Evolutionary conservation across 495 filamentous ascomycete genomes (phyloP).

Genomic region (Massariosphaeria phaeospora): DNA sequence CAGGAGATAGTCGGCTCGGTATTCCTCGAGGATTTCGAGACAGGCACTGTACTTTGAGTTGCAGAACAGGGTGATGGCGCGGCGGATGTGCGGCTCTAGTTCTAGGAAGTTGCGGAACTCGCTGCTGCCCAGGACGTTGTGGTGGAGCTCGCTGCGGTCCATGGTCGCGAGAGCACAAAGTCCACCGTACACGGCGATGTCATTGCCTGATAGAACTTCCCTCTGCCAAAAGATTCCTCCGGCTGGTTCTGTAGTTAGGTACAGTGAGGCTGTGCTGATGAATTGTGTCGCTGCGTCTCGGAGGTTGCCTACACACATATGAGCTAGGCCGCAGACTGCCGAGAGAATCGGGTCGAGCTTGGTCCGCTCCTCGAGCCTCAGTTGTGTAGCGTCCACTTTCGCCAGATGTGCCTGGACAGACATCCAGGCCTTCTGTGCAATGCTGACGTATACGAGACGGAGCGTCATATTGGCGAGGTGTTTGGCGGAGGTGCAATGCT

Average conservation of each 20-base stretch:
- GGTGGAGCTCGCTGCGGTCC: slow-evolving; percentile 70
- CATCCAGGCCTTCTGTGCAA: slow-evolving; percentile 65
- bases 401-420: slow-evolving; percentile 61
- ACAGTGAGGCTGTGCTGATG: slow-evolving; percentile 52
- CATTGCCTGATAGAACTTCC: slow-evolving; percentile 73
- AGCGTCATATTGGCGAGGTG: slow-evolving; percentile 69
- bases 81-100: slow-evolving; percentile 87
- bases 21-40: slow-evolving; percentile 72
- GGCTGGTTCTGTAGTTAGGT: slow-evolving; percentile 42
- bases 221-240: slow-evolving; percentile 41
- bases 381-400: slow-evolving; percentile 56
- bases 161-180: slow-evolving; percentile 88
- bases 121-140: slow-evolving; percentile 67
- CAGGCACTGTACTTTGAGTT: slow-evolving; percentile 81
- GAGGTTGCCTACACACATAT: slow-evolving; percentile 61
- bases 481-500: slow-evolving; percentile 63
- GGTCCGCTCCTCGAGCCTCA: slow-evolving; percentile 50
- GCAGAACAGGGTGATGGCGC: slow-evolving; percentile 82
- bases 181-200: slow-evolving; percentile 87
- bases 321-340: slow-evolving; percentile 64
- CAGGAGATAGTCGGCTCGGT: slow-evolving; percentile 78
- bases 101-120: slow-evolving; percentile 85
- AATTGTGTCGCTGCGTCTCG: slow-evolving; percentile 70
- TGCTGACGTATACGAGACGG: slow-evolving; percentile 60
- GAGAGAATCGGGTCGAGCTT: slow-evolving; percentile 44